Evolutionary conservation across 306 rosid species (phyloP), one percentile per base, ranked within the genome.

Genomic region (Urtica urens): DNA sequence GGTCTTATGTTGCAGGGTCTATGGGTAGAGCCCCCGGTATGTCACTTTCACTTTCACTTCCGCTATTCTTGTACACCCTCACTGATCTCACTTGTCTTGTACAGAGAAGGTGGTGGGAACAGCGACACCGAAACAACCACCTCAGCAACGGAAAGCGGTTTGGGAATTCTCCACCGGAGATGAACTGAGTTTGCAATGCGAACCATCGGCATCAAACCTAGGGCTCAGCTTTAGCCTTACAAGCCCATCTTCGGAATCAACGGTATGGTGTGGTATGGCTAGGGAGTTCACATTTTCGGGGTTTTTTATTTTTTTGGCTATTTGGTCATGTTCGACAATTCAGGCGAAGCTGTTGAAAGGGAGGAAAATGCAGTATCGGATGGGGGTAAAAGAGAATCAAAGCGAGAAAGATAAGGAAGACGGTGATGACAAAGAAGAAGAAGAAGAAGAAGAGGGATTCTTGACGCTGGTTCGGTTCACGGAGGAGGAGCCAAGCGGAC

Each of bases 51-150:
- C 37, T 31, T 13, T 30, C 5, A 18, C 26, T 16, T 6, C 7
- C 25, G 24, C 19, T 13, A 9, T 29, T 49, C 51, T 53, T 49
- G 53, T 29, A 65, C 74, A 56, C 16, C n/a, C 40, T 28, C 60
- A 10, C 57, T 60, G 49, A 31, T 46, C 59, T 66, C 78, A 75
- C 60, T 61, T 71, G 73, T 80, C 83, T 74, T 80, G 93, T 71
- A 64, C 93, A 90, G 97, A 63, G 78, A 84, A 76, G 69, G 70
- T 90, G 68, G 93, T 81, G 26, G 97, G 80, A 68, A 81, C 92
- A 7, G 95, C 93, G 37, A 72, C 76, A 44, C 95, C 97, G 46
- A 78, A 77, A 78, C 83, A 90, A 57, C 59, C 73, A 22, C 55
- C 57, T 1, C 93, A 77, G 47, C 87, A 68, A 74, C 72, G 82